Evolutionary conservation across 2,329 filamentous ascomycete species (phyloP), one percentile per base, ranked within the genome.

Genomic region (Fusarium pseudograminearum): DNA sequence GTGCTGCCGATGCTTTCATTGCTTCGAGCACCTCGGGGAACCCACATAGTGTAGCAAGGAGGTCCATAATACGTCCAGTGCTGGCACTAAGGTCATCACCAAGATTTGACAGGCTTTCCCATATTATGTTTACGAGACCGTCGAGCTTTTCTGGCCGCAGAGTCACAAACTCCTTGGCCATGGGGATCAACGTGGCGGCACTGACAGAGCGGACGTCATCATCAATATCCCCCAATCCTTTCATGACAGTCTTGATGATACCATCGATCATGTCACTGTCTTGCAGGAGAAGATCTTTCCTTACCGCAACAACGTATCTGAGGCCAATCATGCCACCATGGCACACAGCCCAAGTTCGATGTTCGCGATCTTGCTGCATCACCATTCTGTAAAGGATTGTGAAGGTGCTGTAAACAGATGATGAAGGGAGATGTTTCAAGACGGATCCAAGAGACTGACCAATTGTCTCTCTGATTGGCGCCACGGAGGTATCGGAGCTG

Each of bases 241-340:
- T 97, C 90, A 98, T 98, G 55, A 98, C 96, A 47, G 94, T 93
- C 65, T 89, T 88, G 56, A 98, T 90, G 7, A 98, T 93, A 6
- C 95, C 96, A 78, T 99, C 96, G 79, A 99, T 94, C 79, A 99
- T 90, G 51, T 91, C 87, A 28, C 87, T 87, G 74, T 98, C 92
- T 75, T 93, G 87, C 28, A 98, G 87, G 8, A 99, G 87, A 5
- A 99, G 83, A 77, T 98, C 96, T 74, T 96, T 98, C 51, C 96
- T 89, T 36, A 99, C 93, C 11, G 96, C 96, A 31, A 99, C 96
- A 47, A 99, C 89, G 76, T 99, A 99, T 74, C 95, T 89, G 75
- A 99, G 82, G 10, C 96, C 96, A 47, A 98, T 94, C 96, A 99
- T 99, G 67, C 96, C 96, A 71, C 96, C 96, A 78, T 99, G 97